Evolutionary conservation across 2,329 filamentous ascomycete genomes (phyloP).

Genomic region (Emericellopsis cladophorae): DNA sequence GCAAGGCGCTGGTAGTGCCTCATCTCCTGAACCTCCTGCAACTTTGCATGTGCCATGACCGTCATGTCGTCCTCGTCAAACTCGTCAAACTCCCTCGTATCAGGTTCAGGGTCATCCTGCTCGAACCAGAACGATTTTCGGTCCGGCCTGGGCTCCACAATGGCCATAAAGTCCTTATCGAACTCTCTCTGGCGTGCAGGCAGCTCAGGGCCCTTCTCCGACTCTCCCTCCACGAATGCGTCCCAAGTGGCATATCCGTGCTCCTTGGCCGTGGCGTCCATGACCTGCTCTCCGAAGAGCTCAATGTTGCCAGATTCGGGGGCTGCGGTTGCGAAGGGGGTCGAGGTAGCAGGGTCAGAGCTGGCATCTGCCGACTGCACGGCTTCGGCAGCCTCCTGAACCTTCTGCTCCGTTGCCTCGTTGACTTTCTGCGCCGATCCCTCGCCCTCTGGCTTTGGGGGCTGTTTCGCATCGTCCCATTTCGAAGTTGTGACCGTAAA

Average conservation of each 20-base stretch:
- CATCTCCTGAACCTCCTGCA: slow-evolving; percentile 79
- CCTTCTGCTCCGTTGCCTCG: background rate
- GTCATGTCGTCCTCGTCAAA: slow-evolving; percentile 78
- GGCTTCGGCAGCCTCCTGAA: background rate
- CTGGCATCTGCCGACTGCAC: no score
- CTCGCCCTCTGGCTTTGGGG: background rate
- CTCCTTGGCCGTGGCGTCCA: slow-evolving; percentile 21
- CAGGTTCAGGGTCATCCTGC: slow-evolving; percentile 31
- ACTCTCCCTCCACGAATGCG: slow-evolving; percentile 14
- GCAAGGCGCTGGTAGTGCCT: slow-evolving; percentile 78
- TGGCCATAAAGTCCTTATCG: slow-evolving; percentile 15
- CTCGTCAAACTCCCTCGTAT: slow-evolving; percentile 42
- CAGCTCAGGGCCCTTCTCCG: slow-evolving; percentile 6
- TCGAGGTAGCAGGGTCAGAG: background rate
- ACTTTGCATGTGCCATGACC: slow-evolving; percentile 68
- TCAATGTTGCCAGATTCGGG: slow-evolving; percentile 3
- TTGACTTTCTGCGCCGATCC: background rate
- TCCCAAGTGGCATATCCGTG: slow-evolving; percentile 20
- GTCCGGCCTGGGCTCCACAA: slow-evolving; percentile 18
- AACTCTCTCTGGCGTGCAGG: slow-evolving; percentile 11
- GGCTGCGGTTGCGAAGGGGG: background rate
- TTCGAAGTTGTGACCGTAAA: slow-evolving; percentile 18
- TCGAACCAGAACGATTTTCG: slow-evolving; percentile 34
- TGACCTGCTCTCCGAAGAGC: slow-evolving; percentile 6
- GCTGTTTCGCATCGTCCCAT: slow-evolving; percentile 7